Conservation (phyloP, 2,329 filamentous ascomycete genomes). For the Penicillium thymicola region DNA sequence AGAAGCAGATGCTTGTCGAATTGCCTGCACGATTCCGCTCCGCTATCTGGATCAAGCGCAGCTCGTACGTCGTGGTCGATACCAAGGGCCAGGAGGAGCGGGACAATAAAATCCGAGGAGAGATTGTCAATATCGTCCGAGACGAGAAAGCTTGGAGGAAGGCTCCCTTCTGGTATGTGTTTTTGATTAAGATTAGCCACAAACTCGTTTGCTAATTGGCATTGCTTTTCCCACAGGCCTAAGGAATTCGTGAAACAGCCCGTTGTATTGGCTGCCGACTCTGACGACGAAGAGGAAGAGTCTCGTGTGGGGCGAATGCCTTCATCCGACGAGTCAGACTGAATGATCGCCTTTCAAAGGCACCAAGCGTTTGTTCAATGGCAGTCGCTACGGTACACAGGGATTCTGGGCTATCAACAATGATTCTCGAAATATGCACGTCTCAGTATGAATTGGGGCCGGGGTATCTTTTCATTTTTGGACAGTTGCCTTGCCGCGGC, state of each 20-base stretch:
- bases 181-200: neutral
- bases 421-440: neutral
- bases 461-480: constrained; percentile 19
- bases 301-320: constrained; percentile 83
- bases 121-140: constrained; percentile 88
- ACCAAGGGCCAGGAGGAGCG: constrained; percentile 61
- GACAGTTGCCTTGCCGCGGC: constrained; percentile 19
- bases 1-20: constrained; percentile 69
- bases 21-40: constrained; percentile 82
- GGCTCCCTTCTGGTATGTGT: constrained; percentile 72
- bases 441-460: neutral
- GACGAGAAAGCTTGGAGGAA: constrained; percentile 93
- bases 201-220: constrained; percentile 10
- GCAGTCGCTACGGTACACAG: neutral
- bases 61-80: constrained; percentile 83
- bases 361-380: constrained; percentile 1
- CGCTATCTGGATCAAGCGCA: constrained; percentile 88
- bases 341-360: constrained; percentile 24
- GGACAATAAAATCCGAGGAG: constrained; percentile 76
- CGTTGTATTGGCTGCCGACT: constrained; percentile 60
- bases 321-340: constrained; percentile 71
- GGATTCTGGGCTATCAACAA: neutral
- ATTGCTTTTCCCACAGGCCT: constrained; percentile 56
- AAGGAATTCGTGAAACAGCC: constrained; percentile 69
- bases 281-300: constrained; percentile 72